Conservation (phyloP, 179 eudicot genomes). For the Nepenthes alata region DNA sequence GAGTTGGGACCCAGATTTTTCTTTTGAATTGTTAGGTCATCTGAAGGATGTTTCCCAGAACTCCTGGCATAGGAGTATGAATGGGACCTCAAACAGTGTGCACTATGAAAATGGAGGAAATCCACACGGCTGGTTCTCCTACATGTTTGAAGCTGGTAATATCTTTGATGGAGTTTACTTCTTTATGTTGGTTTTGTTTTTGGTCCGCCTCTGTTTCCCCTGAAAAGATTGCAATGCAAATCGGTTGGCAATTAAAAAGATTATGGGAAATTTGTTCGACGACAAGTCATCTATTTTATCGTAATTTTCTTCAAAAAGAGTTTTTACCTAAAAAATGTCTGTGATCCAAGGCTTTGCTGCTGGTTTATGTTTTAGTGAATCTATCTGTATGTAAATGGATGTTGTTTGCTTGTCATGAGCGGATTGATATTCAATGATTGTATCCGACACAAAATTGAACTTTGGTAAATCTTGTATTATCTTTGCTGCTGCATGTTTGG, state of each 20-base stretch:
- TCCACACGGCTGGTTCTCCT: conserved; percentile 30
- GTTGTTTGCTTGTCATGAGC: no score
- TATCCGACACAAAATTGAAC: neutral
- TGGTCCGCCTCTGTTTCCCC: neutral
- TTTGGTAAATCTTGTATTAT: neutral
- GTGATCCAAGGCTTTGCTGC: no score
- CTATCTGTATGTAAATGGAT: no score
- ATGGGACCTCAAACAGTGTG: conserved; percentile 20
- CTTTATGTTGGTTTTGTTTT: neutral
- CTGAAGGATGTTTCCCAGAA: conserved; percentile 26
- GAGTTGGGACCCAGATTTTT: neutral
- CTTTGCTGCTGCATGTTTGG: neutral
- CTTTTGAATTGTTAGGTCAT: conserved; percentile 16
- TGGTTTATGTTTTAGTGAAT: no score
- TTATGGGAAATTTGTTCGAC: neutral
- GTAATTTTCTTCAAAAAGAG: no score
- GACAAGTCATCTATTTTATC: no score
- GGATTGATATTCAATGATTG: no score
- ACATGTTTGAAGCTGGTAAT: conserved; percentile 52
- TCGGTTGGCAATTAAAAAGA: neutral
- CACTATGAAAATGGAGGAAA: conserved; percentile 21
- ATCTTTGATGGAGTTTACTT: neutral
- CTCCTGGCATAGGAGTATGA: conserved; percentile 19
- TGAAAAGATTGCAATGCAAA: neutral
- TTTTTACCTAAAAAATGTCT: no score